Evolutionary conservation across 1,284 basidiomycete species (phyloP).

Genomic region (Volvariella volvacea): DNA sequence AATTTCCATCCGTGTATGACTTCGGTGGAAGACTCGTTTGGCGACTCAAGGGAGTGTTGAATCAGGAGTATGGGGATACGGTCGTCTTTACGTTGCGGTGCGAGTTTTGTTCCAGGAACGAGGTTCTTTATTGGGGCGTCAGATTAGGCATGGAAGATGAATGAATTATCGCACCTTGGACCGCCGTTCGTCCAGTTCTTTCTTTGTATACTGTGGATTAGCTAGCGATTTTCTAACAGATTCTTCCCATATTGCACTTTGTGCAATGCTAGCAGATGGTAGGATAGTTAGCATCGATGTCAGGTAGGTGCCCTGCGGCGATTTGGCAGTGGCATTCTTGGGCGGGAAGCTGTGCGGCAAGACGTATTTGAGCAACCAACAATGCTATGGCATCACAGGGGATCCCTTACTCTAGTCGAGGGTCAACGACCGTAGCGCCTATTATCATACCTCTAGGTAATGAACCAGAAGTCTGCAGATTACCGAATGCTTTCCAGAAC

Average conservation of each 20-base stretch:
- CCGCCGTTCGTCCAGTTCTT: conserved; percentile 75
- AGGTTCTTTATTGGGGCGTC: conserved; percentile 40
- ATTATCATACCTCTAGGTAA: conserved; percentile 67
- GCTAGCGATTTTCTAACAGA: conserved; percentile 40
- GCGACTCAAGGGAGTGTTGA: conserved; percentile 61
- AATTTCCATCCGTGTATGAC: conserved; percentile 80
- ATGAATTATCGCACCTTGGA: conserved; percentile 43
- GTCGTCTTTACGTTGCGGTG: conserved; percentile 65
- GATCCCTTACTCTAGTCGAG: conserved; percentile 56
- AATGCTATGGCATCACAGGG: neutral
- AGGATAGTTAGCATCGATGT: conserved; percentile 30
- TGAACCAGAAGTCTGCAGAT: conserved; percentile 59
- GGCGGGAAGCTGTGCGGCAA: conserved; percentile 75
- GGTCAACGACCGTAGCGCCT: conserved; percentile 78
- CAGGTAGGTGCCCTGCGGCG: conserved; percentile 12
- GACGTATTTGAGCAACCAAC: conserved; percentile 2
- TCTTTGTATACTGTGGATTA: conserved; percentile 73
- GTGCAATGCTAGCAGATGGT: conserved; percentile 55
- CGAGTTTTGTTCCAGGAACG: conserved; percentile 70
- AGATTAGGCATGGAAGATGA: conserved; percentile 2
- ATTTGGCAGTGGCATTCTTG: conserved; percentile 51
- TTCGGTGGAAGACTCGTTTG: conserved; percentile 23
- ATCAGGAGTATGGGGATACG: conserved; percentile 78
- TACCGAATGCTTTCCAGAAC: conserved; percentile 64
- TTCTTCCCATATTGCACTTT: conserved; percentile 69